Evolutionary conservation across 805 yeast species (phyloP), one percentile per base, ranked within the genome.

Genomic region (Yarrowia phangngaensis): DNA sequence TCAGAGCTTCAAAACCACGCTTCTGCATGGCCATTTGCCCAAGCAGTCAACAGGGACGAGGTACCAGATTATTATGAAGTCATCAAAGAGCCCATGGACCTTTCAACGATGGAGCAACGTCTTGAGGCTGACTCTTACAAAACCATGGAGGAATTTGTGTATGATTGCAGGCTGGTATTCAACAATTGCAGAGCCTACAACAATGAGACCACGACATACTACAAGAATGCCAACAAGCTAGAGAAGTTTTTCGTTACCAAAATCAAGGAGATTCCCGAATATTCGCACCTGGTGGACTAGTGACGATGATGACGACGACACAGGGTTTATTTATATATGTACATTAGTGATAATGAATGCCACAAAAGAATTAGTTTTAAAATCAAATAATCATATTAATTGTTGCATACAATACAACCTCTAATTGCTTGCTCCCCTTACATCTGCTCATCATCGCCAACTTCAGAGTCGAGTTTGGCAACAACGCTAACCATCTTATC

Each of bases 1-100:
- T 79, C 87, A 6, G 99, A 92, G 60, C 64, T 92, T 69, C 92
- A 86, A 60, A 87, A 85, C 62, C 95, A 92, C 65, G 94, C 97
- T 0, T 85, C 95, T 4, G 90, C 97, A 20, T 92, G 98, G 98
- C 98, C 99, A 28, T 92, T 92, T 66, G 78, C 88, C 35, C 83
- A 80, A 50, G 95, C 98, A 2, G 98, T 92, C 11, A 86, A 84
- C 63, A 80, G 77, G 61, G 94, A 86, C 30, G 98, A 92, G 62
- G 98, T 92, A 8, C 87, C 94, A 1, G 98, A 92, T 66, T 92
- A 92, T 62, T 92, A 90, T 65, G 95, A 87, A 56, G 92, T 92
- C 20, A 90, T 92, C 55, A 88, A 88, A 61, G 97, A 92, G 63
- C 98, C 99, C 6, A 92, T 92, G 98, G 98, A 92, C 63, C 70